phyloP scores from a whole-genome alignment of 768 basidiomycete genomes.

The Pulveroboletus sp. region DNA sequence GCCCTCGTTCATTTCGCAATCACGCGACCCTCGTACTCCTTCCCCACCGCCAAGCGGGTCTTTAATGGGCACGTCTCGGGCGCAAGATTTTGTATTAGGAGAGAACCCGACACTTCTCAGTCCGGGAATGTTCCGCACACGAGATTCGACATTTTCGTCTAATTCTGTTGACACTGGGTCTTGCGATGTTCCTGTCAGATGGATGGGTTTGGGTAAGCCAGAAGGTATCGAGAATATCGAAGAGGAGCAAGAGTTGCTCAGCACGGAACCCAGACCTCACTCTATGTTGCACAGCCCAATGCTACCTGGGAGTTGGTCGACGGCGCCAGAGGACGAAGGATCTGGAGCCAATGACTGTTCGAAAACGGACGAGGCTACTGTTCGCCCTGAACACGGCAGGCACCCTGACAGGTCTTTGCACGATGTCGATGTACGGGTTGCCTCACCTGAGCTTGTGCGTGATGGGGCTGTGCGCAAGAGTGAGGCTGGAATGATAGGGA shows the following conservation, averaged over 20 bases:
- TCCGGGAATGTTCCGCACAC: constrained; percentile 48
- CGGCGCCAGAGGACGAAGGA: constrained; percentile 49
- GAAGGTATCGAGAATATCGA: constrained; percentile 36
- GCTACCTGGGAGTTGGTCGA: constrained; percentile 54
- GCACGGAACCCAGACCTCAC: constrained; percentile 21
- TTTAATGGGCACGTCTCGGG: constrained; percentile 11
- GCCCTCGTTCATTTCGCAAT: constrained; percentile 32
- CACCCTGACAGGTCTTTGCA: constrained; percentile 38
- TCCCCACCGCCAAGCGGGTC: constrained; percentile 19
- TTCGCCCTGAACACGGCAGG: constrained; percentile 24
- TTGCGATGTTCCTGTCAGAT: constrained; percentile 54
- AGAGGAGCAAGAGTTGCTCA: constrained; percentile 30
- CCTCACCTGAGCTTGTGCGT: constrained; percentile 48
- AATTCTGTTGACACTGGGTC: constrained; percentile 39
- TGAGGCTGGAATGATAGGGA: constrained; percentile 55
- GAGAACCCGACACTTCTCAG: constrained; percentile 43
- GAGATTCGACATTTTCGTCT: constrained; percentile 61
- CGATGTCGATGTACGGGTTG: constrained; percentile 47
- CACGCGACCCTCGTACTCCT: constrained; percentile 23
- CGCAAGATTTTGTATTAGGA: constrained; percentile 19
- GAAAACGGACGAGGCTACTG: constrained; percentile 24
- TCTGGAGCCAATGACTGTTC: constrained; percentile 25
- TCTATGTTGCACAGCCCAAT: constrained; percentile 32
- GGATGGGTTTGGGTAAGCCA: constrained; percentile 47
- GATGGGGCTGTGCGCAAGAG: constrained; percentile 50